Conservation (phyloP, 1,284 basidiomycete genomes). For the Coniferiporia weirii region DNA sequence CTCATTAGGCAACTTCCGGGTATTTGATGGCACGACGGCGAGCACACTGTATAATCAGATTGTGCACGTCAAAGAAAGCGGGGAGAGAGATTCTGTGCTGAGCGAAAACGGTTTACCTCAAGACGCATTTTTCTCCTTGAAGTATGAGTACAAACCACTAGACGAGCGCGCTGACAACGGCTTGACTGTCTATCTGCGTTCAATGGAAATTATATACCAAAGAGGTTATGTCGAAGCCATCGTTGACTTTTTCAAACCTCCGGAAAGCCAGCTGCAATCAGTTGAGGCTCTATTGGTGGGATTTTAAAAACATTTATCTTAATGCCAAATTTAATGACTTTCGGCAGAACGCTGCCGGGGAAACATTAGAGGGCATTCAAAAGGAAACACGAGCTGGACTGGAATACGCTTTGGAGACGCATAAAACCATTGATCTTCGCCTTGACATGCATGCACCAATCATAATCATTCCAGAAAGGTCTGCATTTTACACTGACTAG, state of each 20-base stretch:
- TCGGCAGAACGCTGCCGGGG: conserved; percentile 79
- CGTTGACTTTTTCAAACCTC: conserved; percentile 91
- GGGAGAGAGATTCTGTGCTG: conserved; percentile 24
- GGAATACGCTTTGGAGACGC: conserved; percentile 88
- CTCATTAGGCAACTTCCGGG: conserved; percentile 83
- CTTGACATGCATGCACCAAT: conserved; percentile 97
- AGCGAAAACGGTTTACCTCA: conserved; percentile 30
- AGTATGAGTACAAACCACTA: conserved; percentile 91
- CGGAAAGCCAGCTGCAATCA: conserved; percentile 92
- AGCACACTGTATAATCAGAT: conserved; percentile 88
- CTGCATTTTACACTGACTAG: conserved; percentile 23
- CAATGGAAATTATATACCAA: conserved; percentile 98
- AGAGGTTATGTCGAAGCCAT: conserved; percentile 92
- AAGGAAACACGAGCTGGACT: conserved; percentile 95
- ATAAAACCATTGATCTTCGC: conserved; percentile 94
- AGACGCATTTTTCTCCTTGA: conserved; percentile 90
- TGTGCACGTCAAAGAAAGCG: conserved; percentile 78
- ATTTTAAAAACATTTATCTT: conserved; percentile 25
- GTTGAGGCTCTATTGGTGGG: conserved; percentile 80
- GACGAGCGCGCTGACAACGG: conserved; percentile 93
- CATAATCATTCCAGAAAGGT: conserved; percentile 96
- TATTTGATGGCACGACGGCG: conserved; percentile 87
- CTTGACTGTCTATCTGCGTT: conserved; percentile 86
- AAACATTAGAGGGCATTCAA: conserved; percentile 91
- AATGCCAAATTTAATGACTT: conserved; percentile 13